Evolutionary conservation across 306 rosid species (phyloP), one percentile per base, ranked within the genome.

Genomic region (Vicia sativa): DNA sequence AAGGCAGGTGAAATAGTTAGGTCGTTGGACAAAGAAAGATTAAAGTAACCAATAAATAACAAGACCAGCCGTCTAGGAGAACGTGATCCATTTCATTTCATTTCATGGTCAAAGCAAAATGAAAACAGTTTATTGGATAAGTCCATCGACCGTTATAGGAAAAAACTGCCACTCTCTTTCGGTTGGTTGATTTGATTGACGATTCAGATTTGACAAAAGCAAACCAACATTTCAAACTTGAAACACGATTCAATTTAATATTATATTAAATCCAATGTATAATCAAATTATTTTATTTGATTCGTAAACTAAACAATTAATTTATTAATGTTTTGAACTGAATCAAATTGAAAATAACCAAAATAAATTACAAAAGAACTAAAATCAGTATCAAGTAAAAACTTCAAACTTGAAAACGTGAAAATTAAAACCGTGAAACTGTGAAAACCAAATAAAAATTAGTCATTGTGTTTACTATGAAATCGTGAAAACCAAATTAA

Each of bases 121-220:
- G 64, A 37, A 60, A 2, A 23, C n/a, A 61, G 11, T 31, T 58
- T 31, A 15, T 26, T 41, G 70, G 74, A 56, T 63, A 56, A 45
- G 3, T 23, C 38, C 67, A 23, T 71, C 73, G 73, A 77, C 77
- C 68, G 68, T 77, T 77, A 43, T 13, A n/a, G 19, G 61, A 25
- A 62, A 70, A 77, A 77, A 62, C 76, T 72, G 28, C 62, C 73
- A 55, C 5, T 57, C 60, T 28, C 68, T 64, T 77, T 65, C 50
- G 70, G 73, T 71, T 71, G 73, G 80, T 41, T 53, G 55, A 41
- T 74, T 67, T 8, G 25, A 12, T 28, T 58, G 25, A 42, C 11
- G 21, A n/a, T 62, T 69, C 11, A 50, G 42, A 68, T 45, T 77
- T 70, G 77, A 70, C 73, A 25, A 77, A 68, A 70, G 38, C 7